Evolutionary conservation across 257 asterid genomes (phyloP), one percentile per base, ranked within the genome.

Genomic region (Hygrophila difformis): DNA sequence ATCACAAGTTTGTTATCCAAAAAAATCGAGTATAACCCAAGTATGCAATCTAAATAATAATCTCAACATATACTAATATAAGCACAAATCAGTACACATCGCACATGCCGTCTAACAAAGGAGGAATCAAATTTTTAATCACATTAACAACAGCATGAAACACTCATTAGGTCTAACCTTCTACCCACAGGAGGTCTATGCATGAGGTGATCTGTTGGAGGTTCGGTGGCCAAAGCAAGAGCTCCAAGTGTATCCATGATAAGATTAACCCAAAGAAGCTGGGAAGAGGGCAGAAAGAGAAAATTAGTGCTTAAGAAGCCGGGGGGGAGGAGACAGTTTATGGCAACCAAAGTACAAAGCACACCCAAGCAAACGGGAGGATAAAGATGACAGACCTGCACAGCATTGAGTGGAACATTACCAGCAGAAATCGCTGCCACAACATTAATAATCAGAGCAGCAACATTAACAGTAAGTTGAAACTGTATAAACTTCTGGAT

Each of bases 161-260:
- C 37, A 51, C 5, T 46, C 43, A 35, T 43, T 44, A 21, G 53
- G 56, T 51, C 82, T 61, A 44, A 89, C 98, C 94, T 85, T 79
- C 96, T 74, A 62, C 98, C 96, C 56, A 89, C 98, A 6, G 98
- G 98, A 49, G 76, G 24, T 66, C 94, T 70, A 10, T 33, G 63
- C 98, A 89, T 89, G 58, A 89, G 87, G 62, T 89, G 94, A 67
- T 89, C 93, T 1, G 98, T 89, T 21, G 98, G 96, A 60, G 92
- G 85, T 47, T 89, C 98, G 0, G 98, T 89, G 37, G 96, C 98
- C 47, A 89, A 74, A 45, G 98, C 98, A 37, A 89, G 93, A 19
- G 98, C 98, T 33, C 98, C 98, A 15, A 89, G 77, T 16, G 98
- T 89, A 64, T 89, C 98, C 98, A 89, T 89, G 49, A 89, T 89